phyloP scores from a whole-genome alignment of 2,329 filamentous ascomycete species.

The Coniochaeta sp. region DNA sequence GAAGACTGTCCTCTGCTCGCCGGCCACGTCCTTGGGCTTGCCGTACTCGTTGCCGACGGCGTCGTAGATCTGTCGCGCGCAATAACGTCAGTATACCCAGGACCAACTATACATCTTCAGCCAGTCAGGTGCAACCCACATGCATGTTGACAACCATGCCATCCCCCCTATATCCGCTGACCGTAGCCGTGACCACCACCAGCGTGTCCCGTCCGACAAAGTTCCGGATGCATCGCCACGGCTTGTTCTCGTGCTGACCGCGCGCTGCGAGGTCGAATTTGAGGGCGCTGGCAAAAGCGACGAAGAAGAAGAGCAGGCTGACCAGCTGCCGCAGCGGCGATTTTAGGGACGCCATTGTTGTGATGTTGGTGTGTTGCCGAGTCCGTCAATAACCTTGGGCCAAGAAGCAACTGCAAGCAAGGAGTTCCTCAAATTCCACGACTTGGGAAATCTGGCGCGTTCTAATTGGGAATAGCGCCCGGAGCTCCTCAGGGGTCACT shows the following conservation, averaged over 20 bases:
- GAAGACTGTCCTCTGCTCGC: slow-evolving; percentile 89
- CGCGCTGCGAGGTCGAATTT: slow-evolving; percentile 88
- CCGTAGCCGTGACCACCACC: slow-evolving; percentile 87
- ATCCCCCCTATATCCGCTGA: slow-evolving; percentile 81
- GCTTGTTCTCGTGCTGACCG: slow-evolving; percentile 51
- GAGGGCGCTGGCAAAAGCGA: slow-evolving; percentile 57
- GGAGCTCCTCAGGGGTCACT: not conserved
- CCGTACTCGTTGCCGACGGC: slow-evolving; percentile 95
- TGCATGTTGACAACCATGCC: slow-evolving; percentile 92
- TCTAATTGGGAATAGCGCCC: slow-evolving; percentile 10
- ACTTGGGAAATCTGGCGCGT: slow-evolving; percentile 16
- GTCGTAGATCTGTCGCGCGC: slow-evolving; percentile 70
- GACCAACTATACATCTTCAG: slow-evolving; percentile 5
- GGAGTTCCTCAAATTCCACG: slow-evolving; percentile 24
- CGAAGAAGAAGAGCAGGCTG: slow-evolving; percentile 49
- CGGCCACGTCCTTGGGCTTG: slow-evolving; percentile 80
- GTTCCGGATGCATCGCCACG: slow-evolving; percentile 91
- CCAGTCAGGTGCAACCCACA: slow-evolving; percentile 42
- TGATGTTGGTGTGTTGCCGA: not conserved
- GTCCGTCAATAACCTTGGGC: no score
- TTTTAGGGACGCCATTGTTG: slow-evolving; percentile 40
- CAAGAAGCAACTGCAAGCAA: no score
- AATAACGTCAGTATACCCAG: slow-evolving; percentile 2
- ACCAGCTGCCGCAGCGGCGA: slow-evolving; percentile 52
- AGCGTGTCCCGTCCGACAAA: slow-evolving; percentile 89